These are phyloP conservation scores for Aureobasidium sp. DNA, from an alignment of 2,329 filamentous ascomycete species.

Conservation along the genomic window DNA sequence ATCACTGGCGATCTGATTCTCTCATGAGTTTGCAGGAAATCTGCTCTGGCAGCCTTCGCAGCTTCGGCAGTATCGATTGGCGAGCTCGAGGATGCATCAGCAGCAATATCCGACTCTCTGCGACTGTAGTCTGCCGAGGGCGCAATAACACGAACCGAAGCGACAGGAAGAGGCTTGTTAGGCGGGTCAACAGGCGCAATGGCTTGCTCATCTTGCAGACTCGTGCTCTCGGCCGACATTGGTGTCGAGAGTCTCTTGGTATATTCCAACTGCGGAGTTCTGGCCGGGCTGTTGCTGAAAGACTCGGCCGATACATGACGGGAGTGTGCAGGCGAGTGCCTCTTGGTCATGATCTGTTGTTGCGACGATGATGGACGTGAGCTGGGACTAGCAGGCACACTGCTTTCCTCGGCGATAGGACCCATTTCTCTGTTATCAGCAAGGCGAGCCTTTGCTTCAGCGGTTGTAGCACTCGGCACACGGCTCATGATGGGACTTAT, in stretches of 20 bases:
- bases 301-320: slow-evolving; percentile 13
- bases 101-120: slow-evolving; percentile 34
- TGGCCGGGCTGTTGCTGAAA: slow-evolving; percentile 50
- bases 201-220: neutral
- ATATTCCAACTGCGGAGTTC: slow-evolving; percentile 47
- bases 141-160: slow-evolving; percentile 5
- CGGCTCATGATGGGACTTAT: slow-evolving; percentile 61
- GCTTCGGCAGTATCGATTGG: slow-evolving; percentile 17
- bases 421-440: slow-evolving; percentile 32
- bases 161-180: neutral
- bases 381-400: slow-evolving; percentile 23
- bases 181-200: neutral
- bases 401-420: slow-evolving; percentile 48
- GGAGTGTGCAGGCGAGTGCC: slow-evolving; percentile 33
- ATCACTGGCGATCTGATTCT: slow-evolving; percentile 2
- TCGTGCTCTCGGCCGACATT: slow-evolving; percentile 17
- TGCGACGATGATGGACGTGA: slow-evolving; percentile 28
- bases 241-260: slow-evolving; percentile 25
- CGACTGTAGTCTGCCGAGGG: slow-evolving; percentile 27
- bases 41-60: slow-evolving; percentile 26
- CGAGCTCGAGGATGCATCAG: slow-evolving; percentile 34
- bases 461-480: slow-evolving; percentile 40
- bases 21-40: slow-evolving; percentile 27
- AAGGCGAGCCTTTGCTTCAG: slow-evolving; percentile 34
- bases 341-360: slow-evolving; percentile 27